These are phyloP conservation scores for Verbena officinalis DNA, from an alignment of 257 asterid species.

Conservation along the genomic window DNA sequence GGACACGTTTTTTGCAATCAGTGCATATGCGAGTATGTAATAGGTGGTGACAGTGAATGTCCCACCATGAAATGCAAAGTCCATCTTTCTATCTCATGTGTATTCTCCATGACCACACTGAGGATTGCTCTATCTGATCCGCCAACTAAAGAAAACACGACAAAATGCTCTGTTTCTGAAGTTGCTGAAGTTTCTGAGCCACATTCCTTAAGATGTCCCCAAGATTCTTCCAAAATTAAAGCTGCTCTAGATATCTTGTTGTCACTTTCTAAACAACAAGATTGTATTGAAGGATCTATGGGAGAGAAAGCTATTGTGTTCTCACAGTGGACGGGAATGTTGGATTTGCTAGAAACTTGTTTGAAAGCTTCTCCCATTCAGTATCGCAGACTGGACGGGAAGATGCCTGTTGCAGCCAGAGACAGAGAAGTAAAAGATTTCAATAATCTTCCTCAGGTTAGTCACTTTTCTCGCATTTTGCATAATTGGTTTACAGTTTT, in stretches of 20 bases:
- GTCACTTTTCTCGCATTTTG: slow-evolving; percentile 31
- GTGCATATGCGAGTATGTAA: slow-evolving; percentile 85
- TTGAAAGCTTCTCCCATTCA: slow-evolving; percentile 64
- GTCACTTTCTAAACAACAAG: slow-evolving; percentile 52
- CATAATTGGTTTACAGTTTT: neutral
- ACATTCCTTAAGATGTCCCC: slow-evolving; percentile 40
- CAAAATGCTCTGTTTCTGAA: slow-evolving; percentile 42
- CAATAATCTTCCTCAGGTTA: slow-evolving; percentile 85
- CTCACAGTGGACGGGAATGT: slow-evolving; percentile 99
- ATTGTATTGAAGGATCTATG: no score
- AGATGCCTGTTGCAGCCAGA: slow-evolving; percentile 86
- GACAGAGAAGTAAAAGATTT: slow-evolving; percentile 96
- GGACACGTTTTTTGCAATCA: slow-evolving; percentile 96
- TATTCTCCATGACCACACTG: slow-evolving; percentile 66
- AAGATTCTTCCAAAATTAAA: slow-evolving; percentile 83
- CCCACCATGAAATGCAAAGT: slow-evolving; percentile 78
- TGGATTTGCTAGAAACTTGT: slow-evolving; percentile 88
- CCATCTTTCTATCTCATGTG: slow-evolving; percentile 50
- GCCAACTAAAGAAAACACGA: slow-evolving; percentile 34
- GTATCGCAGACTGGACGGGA: slow-evolving; percentile 95
- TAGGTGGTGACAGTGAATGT: slow-evolving; percentile 80
- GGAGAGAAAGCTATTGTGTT: slow-evolving; percentile 95
- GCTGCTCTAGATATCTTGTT: slow-evolving; percentile 79
- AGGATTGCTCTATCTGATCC: slow-evolving; percentile 58
- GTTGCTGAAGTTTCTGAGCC: slow-evolving; percentile 49